A percentile compares a stretch with the other conserved stretches of the same genome.
These are phyloP conservation scores for Blastosporella zonata DNA, from an alignment of 1,284 basidiomycete genomes.

Conservation along the genomic window DNA sequence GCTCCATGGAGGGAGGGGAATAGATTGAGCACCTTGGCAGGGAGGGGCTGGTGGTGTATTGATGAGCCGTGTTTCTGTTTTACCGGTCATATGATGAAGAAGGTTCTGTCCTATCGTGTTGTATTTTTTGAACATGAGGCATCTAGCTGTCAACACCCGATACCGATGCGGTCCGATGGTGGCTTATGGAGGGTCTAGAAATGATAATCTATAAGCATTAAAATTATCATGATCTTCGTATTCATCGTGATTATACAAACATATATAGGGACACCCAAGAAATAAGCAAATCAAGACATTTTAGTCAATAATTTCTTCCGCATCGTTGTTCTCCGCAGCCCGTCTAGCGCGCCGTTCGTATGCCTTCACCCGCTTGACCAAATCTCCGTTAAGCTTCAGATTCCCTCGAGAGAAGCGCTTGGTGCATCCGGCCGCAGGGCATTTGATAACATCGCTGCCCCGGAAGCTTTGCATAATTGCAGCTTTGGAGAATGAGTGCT, in stretches of 20 bases:
- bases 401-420: slow-evolving; percentile 50
- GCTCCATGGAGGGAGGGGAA: slow-evolving; percentile 3
- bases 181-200: neutral
- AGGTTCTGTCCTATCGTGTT: slow-evolving; percentile 11
- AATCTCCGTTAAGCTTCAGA: slow-evolving; percentile 50
- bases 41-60: slow-evolving; percentile 5
- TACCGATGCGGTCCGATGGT: neutral
- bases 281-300: neutral
- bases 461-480: slow-evolving; percentile 59
- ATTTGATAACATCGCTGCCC: slow-evolving; percentile 35
- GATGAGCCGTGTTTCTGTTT: slow-evolving; percentile 11
- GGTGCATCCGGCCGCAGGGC: slow-evolving; percentile 71
- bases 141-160: neutral
- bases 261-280: slow-evolving; percentile 2
- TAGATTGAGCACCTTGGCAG: slow-evolving; percentile 1
- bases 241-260: slow-evolving; percentile 14
- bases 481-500: slow-evolving; percentile 68
- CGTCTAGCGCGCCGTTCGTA: slow-evolving; percentile 48
- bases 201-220: neutral
- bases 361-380: slow-evolving; percentile 61
- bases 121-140: slow-evolving; percentile 11
- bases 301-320: slow-evolving; percentile 65
- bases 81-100: slow-evolving; percentile 14
- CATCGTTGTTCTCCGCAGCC: slow-evolving; percentile 49
- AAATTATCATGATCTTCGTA: slow-evolving; percentile 8